Evolutionary conservation across 371 early-diverging fungal genomes (phyloP).

Genomic region (Dichotomocladium elegans): DNA sequence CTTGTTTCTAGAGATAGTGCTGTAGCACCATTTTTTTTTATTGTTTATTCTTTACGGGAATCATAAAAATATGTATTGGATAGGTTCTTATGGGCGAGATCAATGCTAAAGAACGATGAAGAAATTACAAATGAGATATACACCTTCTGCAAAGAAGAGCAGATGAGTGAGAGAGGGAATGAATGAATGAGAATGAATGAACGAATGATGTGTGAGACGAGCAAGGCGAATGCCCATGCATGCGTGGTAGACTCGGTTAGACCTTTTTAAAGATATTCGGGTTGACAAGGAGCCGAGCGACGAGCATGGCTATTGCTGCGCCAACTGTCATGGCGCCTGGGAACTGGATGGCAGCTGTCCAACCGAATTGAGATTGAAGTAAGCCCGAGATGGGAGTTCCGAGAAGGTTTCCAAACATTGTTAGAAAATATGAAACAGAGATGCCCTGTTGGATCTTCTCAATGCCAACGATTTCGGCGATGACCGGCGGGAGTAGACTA

Average conservation of each 20-base stretch:
- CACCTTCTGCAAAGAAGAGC: too few relatives aligned
- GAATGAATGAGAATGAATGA: too few relatives aligned
- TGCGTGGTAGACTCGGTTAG: background rate
- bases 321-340: slow-evolving; percentile 38
- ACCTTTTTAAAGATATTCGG: slow-evolving; percentile 4
- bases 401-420: slow-evolving; percentile 37
- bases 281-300: slow-evolving; percentile 7
- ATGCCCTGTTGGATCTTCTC: slow-evolving; percentile 37
- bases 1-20: too few relatives aligned
- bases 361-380: slow-evolving; percentile 34
- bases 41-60: too few relatives aligned
- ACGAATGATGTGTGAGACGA: too few relatives aligned
- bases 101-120: too few relatives aligned
- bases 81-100: too few relatives aligned
- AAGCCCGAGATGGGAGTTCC: slow-evolving; percentile 48
- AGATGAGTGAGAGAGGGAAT: too few relatives aligned
- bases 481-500: slow-evolving; percentile 39
- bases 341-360: slow-evolving; percentile 50
- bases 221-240: background rate
- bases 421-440: slow-evolving; percentile 36
- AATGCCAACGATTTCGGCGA: slow-evolving; percentile 44
- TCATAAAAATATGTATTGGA: too few relatives aligned
- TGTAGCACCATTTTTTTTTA: too few relatives aligned
- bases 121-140: too few relatives aligned
- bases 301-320: slow-evolving; percentile 19